phyloP scores from a whole-genome alignment of 148 eudicot genomes.

The Gaultheria prostrata region DNA sequence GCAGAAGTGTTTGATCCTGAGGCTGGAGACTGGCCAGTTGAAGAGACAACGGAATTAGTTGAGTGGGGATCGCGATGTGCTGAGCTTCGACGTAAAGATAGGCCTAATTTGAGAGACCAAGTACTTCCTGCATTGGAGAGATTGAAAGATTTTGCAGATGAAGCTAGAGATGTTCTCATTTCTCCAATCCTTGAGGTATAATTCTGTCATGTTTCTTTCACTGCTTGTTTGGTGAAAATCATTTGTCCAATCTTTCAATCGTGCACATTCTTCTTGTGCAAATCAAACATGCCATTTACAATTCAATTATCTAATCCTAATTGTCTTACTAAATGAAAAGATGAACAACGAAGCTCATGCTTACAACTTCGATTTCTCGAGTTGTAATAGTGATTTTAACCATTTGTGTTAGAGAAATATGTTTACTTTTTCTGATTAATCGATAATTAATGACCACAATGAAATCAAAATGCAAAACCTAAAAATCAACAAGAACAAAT shows the following conservation, averaged over 20 bases:
- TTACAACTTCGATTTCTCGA: not conserved
- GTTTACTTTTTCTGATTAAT: too few species aligned
- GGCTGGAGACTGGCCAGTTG: conserved; percentile 80
- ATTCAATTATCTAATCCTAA: not conserved
- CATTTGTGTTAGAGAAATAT: not conserved
- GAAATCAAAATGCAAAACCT: too few species aligned
- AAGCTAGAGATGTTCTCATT: conserved; percentile 52
- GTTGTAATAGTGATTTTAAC: not conserved
- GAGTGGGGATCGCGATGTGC: conserved; percentile 65
- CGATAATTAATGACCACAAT: too few species aligned
- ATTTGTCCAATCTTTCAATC: not conserved
- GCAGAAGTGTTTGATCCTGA: conserved; percentile 49
- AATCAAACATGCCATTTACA: not conserved
- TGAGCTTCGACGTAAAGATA: conserved; percentile 64
- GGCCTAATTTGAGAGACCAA: conserved; percentile 55
- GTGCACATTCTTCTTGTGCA: not conserved
- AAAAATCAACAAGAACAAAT: too few species aligned
- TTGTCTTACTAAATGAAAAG: not conserved
- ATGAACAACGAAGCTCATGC: not conserved
- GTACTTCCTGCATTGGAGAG: conserved; percentile 73
- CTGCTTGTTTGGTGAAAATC: not conserved
- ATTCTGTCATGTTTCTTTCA: not conserved
- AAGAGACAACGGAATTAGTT: conserved; percentile 70
- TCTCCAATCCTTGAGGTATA: conserved; percentile 84
- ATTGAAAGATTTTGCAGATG: conserved; percentile 56